These are phyloP conservation scores for Eutypa lata DNA, from an alignment of 2,329 filamentous ascomycete species.

Conservation along the genomic window DNA sequence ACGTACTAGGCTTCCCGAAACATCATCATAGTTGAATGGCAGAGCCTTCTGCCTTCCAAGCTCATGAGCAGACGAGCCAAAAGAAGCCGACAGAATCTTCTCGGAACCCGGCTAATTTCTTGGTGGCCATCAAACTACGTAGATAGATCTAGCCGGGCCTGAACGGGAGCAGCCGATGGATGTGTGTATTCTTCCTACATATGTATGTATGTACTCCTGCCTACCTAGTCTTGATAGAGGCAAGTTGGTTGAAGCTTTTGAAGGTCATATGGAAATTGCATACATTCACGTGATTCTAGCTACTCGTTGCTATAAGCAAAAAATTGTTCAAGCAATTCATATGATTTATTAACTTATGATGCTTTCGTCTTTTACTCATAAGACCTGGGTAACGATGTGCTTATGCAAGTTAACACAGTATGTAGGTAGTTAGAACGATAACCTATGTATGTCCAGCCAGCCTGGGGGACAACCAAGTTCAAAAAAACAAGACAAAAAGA, in stretches of 20 bases:
- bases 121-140: not conserved
- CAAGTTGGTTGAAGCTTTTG: too few species aligned
- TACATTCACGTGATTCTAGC: too few species aligned
- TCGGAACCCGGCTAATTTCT: not conserved
- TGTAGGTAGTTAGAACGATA: not conserved
- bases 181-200: not conserved
- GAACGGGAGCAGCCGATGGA: too few species aligned
- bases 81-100: not conserved
- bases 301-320: too few species aligned
- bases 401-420: too few species aligned
- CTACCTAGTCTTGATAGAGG: too few species aligned
- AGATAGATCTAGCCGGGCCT: not conserved
- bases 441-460: not conserved
- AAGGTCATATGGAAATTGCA: too few species aligned
- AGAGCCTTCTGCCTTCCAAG: too few species aligned
- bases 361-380: not conserved
- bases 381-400: too few species aligned
- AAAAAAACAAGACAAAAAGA: conserved; percentile 8
- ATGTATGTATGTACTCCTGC: not conserved
- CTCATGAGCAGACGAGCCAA: not conserved
- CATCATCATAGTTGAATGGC: too few species aligned
- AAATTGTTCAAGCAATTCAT: too few species aligned
- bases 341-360: not conserved
- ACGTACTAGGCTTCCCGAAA: not conserved
- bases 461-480: not conserved